Conservation (phyloP, 2,329 filamentous ascomycete species). For the Stagonosporopsis vannaccii region DNA sequence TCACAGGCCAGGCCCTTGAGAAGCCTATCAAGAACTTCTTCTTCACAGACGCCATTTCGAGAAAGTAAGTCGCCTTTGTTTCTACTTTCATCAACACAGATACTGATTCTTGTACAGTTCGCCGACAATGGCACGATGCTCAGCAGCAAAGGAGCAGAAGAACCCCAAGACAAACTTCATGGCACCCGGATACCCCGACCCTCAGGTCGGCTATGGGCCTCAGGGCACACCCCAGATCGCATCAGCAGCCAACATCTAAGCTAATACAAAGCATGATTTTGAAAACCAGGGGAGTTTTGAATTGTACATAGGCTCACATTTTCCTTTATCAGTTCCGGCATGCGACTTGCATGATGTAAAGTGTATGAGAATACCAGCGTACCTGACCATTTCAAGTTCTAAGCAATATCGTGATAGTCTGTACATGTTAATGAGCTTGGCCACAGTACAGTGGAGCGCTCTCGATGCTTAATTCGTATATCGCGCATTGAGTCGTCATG, state of each 20-base stretch:
- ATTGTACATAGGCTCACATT: conserved; percentile 43
- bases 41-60: conserved; percentile 95
- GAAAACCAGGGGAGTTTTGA: conserved; percentile 26
- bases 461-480: neutral
- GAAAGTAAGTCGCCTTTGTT: conserved; percentile 71
- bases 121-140: conserved; percentile 97
- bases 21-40: conserved; percentile 95
- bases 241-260: conserved; percentile 35
- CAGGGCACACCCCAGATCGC: conserved; percentile 25
- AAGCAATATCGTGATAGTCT: neutral
- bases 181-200: conserved; percentile 55
- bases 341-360: conserved; percentile 27
- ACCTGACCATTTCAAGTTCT: conserved; percentile 16
- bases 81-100: neutral
- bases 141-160: conserved; percentile 79
- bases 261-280: conserved; percentile 20
- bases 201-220: conserved; percentile 53
- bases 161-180: conserved; percentile 60
- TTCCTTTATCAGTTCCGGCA: conserved; percentile 30
- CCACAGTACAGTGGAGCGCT: neutral
- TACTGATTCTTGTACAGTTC: conserved; percentile 66
- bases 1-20: conserved; percentile 76
- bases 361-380: conserved; percentile 35
- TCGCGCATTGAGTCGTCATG: conserved; percentile 11
- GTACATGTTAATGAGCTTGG: neutral